Percentiles rank a stretch among this genome's conserved stretches.
phyloP scores from a whole-genome alignment of 2,329 filamentous ascomycete species.

The Trichothecium roseum region DNA sequence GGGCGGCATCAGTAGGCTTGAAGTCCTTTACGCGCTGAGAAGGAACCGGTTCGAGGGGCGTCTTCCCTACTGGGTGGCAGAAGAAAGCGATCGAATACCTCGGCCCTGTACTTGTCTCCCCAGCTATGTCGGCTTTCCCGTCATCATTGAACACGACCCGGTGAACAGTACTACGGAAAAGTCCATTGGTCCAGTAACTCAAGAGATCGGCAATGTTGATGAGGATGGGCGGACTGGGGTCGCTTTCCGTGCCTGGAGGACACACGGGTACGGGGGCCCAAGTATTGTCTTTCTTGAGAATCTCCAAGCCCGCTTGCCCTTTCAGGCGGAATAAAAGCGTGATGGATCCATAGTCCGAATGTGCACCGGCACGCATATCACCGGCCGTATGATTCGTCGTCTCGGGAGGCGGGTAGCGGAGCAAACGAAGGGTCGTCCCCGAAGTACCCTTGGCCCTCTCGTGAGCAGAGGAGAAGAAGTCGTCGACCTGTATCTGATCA shows the following conservation, averaged over 20 bases:
- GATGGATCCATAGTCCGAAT: constrained; percentile 73
- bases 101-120: constrained; percentile 38
- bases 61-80: constrained; percentile 49
- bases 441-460: constrained; percentile 32
- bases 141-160: constrained; percentile 59
- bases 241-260: constrained; percentile 47
- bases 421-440: constrained; percentile 54
- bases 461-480: constrained; percentile 47
- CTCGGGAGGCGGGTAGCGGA: constrained; percentile 57
- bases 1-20: constrained; percentile 17
- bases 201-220: constrained; percentile 63
- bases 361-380: constrained; percentile 80
- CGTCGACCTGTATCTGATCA: constrained; percentile 23
- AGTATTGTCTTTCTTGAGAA: constrained; percentile 46
- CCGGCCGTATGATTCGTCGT: constrained; percentile 30
- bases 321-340: constrained; percentile 76
- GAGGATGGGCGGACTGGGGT: constrained; percentile 63
- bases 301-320: constrained; percentile 79
- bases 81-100: constrained; percentile 61
- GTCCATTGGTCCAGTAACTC: constrained; percentile 82
- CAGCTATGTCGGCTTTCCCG: constrained; percentile 25
- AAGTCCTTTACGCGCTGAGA: constrained; percentile 43
- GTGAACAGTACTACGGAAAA: constrained; percentile 82
- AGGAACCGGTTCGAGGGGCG: constrained; percentile 46
- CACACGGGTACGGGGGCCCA: constrained; percentile 59